These are phyloP conservation scores for Blastobotrys illinoisensis DNA, from an alignment of 1,139 yeast species.

Conservation along the genomic window DNA sequence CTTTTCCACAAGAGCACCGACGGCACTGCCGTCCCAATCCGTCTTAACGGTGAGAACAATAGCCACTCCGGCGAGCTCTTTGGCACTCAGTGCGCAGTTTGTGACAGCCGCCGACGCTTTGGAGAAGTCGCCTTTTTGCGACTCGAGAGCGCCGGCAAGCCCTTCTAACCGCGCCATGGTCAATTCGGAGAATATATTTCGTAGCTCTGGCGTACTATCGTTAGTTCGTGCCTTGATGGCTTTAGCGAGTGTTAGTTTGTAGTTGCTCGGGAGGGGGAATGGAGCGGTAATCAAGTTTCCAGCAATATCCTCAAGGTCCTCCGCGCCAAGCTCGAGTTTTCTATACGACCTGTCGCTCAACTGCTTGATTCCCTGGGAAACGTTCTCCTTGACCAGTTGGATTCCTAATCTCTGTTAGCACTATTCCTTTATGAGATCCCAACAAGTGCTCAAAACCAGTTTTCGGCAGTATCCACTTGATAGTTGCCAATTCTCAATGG, in stretches of 20 bases:
- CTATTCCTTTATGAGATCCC: no score
- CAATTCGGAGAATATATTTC: background rate
- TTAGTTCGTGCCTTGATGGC: background rate
- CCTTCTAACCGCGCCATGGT: slow-evolving; percentile 5
- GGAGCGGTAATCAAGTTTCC: background rate
- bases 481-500: no score
- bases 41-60: slow-evolving; percentile 4
- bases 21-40: slow-evolving; percentile 2
- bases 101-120: background rate
- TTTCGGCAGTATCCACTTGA: no score
- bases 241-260: background rate
- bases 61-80: slow-evolving; percentile 5
- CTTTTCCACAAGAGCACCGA: background rate
- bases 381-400: background rate
- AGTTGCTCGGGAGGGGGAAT: background rate
- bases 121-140: slow-evolving; percentile 5
- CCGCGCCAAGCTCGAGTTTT: background rate
- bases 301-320: background rate
- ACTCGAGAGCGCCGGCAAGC: slow-evolving; percentile 6
- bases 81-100: slow-evolving; percentile 1
- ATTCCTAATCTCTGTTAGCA: background rate
- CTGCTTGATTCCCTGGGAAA: background rate
- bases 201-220: background rate
- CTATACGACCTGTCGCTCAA: background rate
- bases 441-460: no score